Base-by-base conservation (phyloP, 257 asterid genomes). In the Galeopsis tetrahit region DNA sequence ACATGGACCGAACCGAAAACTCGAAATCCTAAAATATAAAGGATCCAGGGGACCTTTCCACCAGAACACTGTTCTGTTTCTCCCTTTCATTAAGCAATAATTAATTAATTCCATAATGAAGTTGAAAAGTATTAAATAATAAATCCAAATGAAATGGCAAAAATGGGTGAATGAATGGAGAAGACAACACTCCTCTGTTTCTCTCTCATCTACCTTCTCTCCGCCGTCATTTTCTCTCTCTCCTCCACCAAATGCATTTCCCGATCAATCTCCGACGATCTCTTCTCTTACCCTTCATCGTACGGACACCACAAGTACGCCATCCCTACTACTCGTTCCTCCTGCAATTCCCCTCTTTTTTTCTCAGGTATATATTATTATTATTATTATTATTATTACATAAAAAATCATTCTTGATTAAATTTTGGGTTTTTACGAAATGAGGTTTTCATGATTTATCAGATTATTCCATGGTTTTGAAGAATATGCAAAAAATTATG, bases 341-440 rank as follows among this genome's bases (percentile, higher is more conserved):
- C 97, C 0, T 91, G 97, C 71, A 65, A 81, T 56, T 93, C 97
- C 87, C 97, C 97, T 83, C 85, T 93, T 77, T 84, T 59, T 49
- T 93, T 93, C 82, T 80, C 91, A 53, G 98, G 98, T 93, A 79
- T n/a, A n/a, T n/a, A n/a, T n/a, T n/a, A n/a, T n/a, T n/a, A n/a
- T 2, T 11, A 15, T n/a, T 32, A 10, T 64, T 53, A 21, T 17
- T 10, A 6, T n/a, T 0, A 4, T 2, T 31, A 31, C 10, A 31
- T 3, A 31, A 42, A 1, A 6, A 1, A 28, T 21, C 55, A 13
- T 60, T 68, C 4, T 78, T 63, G 33, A 63, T 83, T 17, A 10
- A 8, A 52, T 68, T 75, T 43, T 42, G 58, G 32, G n/a, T 33
- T 42, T 35, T 53, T 63, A 33, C 2, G 14, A 77, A 3, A 70